phyloP scores from a whole-genome alignment of 495 filamentous ascomycete genomes.

The Talaromyces wortmannii region DNA sequence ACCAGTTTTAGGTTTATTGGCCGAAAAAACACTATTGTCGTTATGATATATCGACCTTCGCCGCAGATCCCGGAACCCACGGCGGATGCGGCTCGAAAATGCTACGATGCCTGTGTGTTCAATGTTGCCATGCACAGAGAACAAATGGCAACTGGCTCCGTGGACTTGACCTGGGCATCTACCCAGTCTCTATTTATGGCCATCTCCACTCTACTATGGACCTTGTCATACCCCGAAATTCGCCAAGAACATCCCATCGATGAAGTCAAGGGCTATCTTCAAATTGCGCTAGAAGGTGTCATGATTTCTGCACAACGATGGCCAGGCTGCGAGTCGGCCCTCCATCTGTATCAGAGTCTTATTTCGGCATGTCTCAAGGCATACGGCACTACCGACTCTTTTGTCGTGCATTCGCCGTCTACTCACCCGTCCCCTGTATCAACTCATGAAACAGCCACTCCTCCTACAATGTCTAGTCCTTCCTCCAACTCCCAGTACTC shows the following conservation, averaged over 20 bases:
- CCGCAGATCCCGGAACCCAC: conserved; percentile 86
- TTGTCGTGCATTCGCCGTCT: conserved; percentile 57
- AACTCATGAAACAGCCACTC: conserved; percentile 34
- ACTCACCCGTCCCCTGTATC: conserved; percentile 39
- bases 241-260: conserved; percentile 60
- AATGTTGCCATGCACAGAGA: conserved; percentile 72
- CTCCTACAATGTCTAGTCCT: conserved; percentile 44
- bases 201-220: conserved; percentile 83
- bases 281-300: conserved; percentile 68
- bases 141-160: conserved; percentile 63
- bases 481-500: conserved; percentile 31
- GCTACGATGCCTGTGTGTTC: conserved; percentile 72
- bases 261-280: conserved; percentile 64
- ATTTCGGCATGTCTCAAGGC: conserved; percentile 77
- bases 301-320: conserved; percentile 69
- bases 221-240: conserved; percentile 76
- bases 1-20: conserved; percentile 56
- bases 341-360: conserved; percentile 70
- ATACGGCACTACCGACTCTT: conserved; percentile 65
- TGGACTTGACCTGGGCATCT: conserved; percentile 91
- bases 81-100: conserved; percentile 60
- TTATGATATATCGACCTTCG: conserved; percentile 78
- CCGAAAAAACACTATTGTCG: conserved; percentile 74
- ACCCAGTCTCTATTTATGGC: conserved; percentile 80
- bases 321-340: conserved; percentile 82